phyloP scores from a whole-genome alignment of 352 stramenopile genomes.

The Blastocystis sp. region DNA sequence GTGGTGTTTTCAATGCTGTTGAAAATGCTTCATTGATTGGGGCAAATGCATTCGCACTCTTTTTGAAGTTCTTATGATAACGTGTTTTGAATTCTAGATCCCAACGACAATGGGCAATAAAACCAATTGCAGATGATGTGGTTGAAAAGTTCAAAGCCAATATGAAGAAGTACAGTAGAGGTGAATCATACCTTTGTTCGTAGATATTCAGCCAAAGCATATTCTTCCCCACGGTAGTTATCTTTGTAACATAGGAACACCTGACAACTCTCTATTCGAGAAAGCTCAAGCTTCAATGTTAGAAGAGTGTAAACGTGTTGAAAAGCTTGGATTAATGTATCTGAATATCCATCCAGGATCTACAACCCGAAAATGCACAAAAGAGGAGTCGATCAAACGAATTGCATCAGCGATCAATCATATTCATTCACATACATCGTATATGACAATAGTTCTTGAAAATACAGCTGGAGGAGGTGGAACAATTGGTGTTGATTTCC shows the following conservation, averaged over 20 bases:
- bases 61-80: slow-evolving; percentile 25
- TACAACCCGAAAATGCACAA: slow-evolving; percentile 33
- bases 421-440: slow-evolving; percentile 43
- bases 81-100: slow-evolving; percentile 9
- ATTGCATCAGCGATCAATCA: slow-evolving; percentile 40
- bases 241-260: slow-evolving; percentile 32
- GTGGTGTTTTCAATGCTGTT: slow-evolving; percentile 41
- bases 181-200: not conserved
- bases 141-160: slow-evolving; percentile 29
- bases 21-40: slow-evolving; percentile 27
- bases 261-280: not conserved
- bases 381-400: slow-evolving; percentile 26
- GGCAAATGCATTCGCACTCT: slow-evolving; percentile 44
- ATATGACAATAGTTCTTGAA: slow-evolving; percentile 61
- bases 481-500: slow-evolving; percentile 45
- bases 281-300: slow-evolving; percentile 22
- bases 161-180: slow-evolving; percentile 28
- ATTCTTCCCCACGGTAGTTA: slow-evolving; percentile 60
- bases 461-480: slow-evolving; percentile 56
- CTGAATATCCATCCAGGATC: slow-evolving; percentile 58
- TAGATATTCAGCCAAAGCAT: slow-evolving; percentile 5
- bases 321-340: slow-evolving; percentile 28
- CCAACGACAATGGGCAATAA: slow-evolving; percentile 58
- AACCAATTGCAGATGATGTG: not conserved
- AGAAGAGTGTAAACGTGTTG: slow-evolving; percentile 45